Conservation (phyloP, 805 yeast species). For the Candida gorgasii region DNA sequence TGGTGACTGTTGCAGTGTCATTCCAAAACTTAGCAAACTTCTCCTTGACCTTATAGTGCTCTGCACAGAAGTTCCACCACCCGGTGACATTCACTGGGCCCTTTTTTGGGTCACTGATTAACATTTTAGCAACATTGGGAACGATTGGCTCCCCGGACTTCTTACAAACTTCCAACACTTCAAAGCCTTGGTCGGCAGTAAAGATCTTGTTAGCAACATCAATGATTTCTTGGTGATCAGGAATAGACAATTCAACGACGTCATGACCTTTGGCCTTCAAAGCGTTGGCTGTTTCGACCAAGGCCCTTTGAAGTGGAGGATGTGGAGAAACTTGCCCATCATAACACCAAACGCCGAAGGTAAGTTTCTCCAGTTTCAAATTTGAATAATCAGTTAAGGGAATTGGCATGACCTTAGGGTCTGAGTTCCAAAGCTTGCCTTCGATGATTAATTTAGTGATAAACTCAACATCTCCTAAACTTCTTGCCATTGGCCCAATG, state of each 20-base stretch:
- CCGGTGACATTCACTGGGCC: slow-evolving; percentile 34
- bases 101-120: slow-evolving; percentile 30
- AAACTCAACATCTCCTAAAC: slow-evolving; percentile 40
- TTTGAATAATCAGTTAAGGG: not conserved
- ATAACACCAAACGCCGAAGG: slow-evolving; percentile 9
- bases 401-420: slow-evolving; percentile 33
- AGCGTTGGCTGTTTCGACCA: slow-evolving; percentile 2
- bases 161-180: not conserved
- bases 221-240: not conserved
- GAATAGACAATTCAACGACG: slow-evolving; percentile 32
- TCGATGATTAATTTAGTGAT: slow-evolving; percentile 47
- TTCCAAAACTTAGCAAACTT: slow-evolving; percentile 11
- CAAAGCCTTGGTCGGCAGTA: not conserved
- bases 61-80: slow-evolving; percentile 16
- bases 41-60: not conserved
- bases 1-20: slow-evolving; percentile 1
- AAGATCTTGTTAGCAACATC: slow-evolving; percentile 20
- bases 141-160: slow-evolving; percentile 1
- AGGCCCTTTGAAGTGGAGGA: slow-evolving; percentile 20
- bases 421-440: slow-evolving; percentile 56
- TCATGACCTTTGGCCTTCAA: slow-evolving; percentile 45
- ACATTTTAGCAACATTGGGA: slow-evolving; percentile 23
- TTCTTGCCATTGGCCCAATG: slow-evolving; percentile 40
- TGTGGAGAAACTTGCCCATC: slow-evolving; percentile 14
- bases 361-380: slow-evolving; percentile 6